phyloP scores from a whole-genome alignment of 345 rosid species.

The Arabis alpina region DNA sequence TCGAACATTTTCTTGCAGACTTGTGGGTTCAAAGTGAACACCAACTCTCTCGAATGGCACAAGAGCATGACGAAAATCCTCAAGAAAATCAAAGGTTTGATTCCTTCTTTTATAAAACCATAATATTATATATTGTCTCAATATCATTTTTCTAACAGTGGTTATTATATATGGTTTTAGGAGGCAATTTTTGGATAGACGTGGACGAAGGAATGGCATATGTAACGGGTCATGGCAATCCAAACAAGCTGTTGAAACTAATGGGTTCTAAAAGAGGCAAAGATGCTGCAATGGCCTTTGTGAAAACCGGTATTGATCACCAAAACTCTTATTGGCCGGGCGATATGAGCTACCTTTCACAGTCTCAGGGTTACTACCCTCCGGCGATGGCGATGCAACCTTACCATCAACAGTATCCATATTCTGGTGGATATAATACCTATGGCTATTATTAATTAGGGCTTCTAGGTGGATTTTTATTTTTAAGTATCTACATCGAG shows the following conservation, averaged over 20 bases:
- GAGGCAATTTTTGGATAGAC: slow-evolving; percentile 41
- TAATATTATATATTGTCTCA: neutral
- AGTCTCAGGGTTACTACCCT: slow-evolving; percentile 22
- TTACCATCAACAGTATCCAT: slow-evolving; percentile 37
- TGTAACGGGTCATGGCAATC: slow-evolving; percentile 38
- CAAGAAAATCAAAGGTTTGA: slow-evolving; percentile 39
- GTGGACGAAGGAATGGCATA: slow-evolving; percentile 45
- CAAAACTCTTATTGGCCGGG: slow-evolving; percentile 19
- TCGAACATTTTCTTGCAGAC: slow-evolving; percentile 27
- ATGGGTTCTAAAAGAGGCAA: slow-evolving; percentile 40
- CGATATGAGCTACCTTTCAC: neutral
- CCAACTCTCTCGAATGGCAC: slow-evolving; percentile 40
- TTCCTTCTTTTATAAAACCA: neutral
- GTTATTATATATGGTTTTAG: slow-evolving; percentile 9
- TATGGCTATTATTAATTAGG: slow-evolving; percentile 31
- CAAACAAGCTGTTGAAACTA: slow-evolving; percentile 38
- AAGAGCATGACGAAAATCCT: slow-evolving; percentile 44
- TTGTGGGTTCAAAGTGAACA: slow-evolving; percentile 44
- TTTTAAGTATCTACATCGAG: slow-evolving; percentile 8
- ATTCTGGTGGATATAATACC: slow-evolving; percentile 21
- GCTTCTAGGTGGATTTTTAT: neutral
- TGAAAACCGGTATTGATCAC: slow-evolving; percentile 26
- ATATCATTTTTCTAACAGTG: neutral
- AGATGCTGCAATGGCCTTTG: slow-evolving; percentile 39
- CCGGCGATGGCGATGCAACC: slow-evolving; percentile 29